Base-by-base conservation (phyloP, 139 green algal genomes). In the Chlorokybus atmophyticus region DNA sequence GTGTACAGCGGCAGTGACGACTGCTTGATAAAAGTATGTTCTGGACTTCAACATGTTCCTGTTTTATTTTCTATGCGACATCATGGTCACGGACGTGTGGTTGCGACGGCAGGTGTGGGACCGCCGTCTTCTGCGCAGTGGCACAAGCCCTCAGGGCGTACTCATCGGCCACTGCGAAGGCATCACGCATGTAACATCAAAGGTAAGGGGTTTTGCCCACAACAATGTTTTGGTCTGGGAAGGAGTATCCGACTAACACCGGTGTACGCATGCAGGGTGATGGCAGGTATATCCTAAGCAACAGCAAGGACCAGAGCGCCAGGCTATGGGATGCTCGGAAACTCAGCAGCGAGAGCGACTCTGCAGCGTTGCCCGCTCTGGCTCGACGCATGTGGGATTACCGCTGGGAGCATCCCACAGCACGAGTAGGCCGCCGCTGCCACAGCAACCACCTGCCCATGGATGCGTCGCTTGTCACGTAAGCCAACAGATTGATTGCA, bases 91-190 rank as follows among this genome's bases (percentile, higher is more conserved):
- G 14, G 28, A 29, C 14, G 14, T 23, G 17, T 44, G 14, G 38
- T 44, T 23, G 17, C 38, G 14, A 23, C 38, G 14, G 38, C 38
- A 44, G 38, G 38, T 44, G 14, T 44, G 38, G 38, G 38, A 44
- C 17, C 38, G 38, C 14, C 38, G 38, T 17, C 38, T 44, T 14
- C 38, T 44, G 14, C 14, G 17, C 14, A 17, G 38, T 17, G 38
- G 38, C 38, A 23, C 38, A 23, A 44, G 17, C 38, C 14, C 81
- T 0, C 61, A 70, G 25, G 86, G 84, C 23, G 64, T 85, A 40
- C 66, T 93, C 39, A 59, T 86, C 47, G 88, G 88, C 3, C 87
- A 95, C 75, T 85, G 68, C 0, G 84, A 94, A 62, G 87, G 87
- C 29, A 32, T 94, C 10, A 90, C 85, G 0, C 79, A 93, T 17